These are phyloP conservation scores for Pseudogymnoascus sp. DNA, from an alignment of 2,329 filamentous ascomycete genomes.

Conservation along the genomic window DNA sequence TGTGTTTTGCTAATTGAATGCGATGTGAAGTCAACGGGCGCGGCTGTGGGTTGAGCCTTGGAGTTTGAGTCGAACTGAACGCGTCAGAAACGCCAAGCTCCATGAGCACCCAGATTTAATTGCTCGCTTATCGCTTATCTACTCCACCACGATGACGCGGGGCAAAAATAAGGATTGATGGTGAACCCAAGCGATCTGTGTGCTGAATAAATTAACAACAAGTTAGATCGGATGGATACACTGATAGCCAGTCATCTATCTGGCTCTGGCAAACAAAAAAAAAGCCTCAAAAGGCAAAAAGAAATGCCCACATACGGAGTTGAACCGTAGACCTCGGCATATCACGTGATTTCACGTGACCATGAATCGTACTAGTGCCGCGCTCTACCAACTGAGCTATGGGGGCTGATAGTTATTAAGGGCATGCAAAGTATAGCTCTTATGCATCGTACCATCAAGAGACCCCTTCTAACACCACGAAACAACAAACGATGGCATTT, in stretches of 20 bases:
- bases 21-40: background rate
- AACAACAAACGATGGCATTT: background rate
- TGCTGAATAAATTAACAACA: background rate
- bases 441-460: background rate
- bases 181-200: slow-evolving; percentile 25
- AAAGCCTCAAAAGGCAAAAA: background rate
- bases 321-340: slow-evolving; percentile 3
- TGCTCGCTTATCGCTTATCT: slow-evolving; percentile 17
- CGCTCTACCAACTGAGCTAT: slow-evolving; percentile 18
- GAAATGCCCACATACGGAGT: background rate
- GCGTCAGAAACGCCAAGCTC: slow-evolving; percentile 21
- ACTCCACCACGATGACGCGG: slow-evolving; percentile 28
- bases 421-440: background rate
- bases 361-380: background rate
- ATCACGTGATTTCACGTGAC: background rate
- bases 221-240: too few relatives aligned
- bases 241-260: too few relatives aligned
- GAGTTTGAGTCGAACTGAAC: background rate
- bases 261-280: background rate
- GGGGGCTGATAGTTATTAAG: slow-evolving; percentile 12
- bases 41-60: background rate
- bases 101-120: slow-evolving; percentile 22
- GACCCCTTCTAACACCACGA: too few relatives aligned
- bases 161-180: slow-evolving; percentile 22
- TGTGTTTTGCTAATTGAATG: background rate